Base-by-base conservation (phyloP, 257 asterid species). In the Solanum rostratum region DNA sequence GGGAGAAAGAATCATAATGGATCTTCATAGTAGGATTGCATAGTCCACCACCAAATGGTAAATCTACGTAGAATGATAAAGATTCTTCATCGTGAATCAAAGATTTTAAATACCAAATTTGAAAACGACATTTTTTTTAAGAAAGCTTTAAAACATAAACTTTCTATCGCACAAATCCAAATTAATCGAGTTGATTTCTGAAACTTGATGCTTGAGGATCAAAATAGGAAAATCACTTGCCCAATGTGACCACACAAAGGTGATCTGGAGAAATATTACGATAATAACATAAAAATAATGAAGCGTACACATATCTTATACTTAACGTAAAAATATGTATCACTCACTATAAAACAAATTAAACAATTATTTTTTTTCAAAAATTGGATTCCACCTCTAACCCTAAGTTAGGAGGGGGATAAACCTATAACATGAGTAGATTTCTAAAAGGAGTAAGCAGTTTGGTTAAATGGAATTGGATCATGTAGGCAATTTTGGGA, bases 401-500 rank as follows among this genome's bases (percentile, higher is more conserved):
- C 2, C 52, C 62, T 8, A 49, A 13, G 20, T 0, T 30, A 19
- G 9, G 52, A 37, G 29, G 18, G 79, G 79, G 52, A 1, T 2
- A 20, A 18, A 27, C 15, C 53, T 43, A 43, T 45, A 73, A 27
- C 18, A 76, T 9, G 82, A 76, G 82, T 76, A 50, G 63, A 16
- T 49, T 4, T 76, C 82, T 76, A 76, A 46, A 50, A 78, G 18
- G 29, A 78, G 82, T 57, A 78, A 78, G 18, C 18, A 78, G 82
- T 78, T 50, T 27, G 11, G 18, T 78, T n/a, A 78, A 13, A 78
- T 46, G 45, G 39, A 24, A 46, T 46, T 45, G 2, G 81, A 74
- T 46, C 24, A 74, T 74, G 81, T 46, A 89, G 85, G 85, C 91
- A 88, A 85, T 87, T 88, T 62, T 70, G 60, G 19, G 78, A 82